Percentiles rank a stretch among this genome's conserved stretches.
These are phyloP conservation scores for Geranomyces variabilis DNA, from an alignment of 192 early-diverging fungal genomes.

Conservation along the genomic window DNA sequence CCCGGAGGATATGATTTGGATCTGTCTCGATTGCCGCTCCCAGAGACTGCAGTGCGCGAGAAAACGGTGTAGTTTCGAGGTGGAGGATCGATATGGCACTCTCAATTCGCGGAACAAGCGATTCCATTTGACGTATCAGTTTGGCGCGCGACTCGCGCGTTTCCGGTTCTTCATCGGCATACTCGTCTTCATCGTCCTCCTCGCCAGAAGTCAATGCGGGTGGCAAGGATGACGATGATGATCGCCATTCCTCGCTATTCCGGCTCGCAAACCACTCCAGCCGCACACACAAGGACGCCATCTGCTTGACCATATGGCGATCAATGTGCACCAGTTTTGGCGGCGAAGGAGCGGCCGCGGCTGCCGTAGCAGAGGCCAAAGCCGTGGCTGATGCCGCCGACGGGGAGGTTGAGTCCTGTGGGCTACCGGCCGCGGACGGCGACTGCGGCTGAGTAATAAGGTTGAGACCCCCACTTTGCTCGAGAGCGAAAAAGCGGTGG, in stretches of 20 bases:
- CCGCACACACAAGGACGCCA: conserved; percentile 61
- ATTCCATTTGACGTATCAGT: conserved; percentile 22
- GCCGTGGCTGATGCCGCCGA: background rate
- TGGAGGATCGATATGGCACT: conserved; percentile 65
- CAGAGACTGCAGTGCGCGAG: conserved; percentile 58
- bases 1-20: conserved; percentile 61
- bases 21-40: conserved; percentile 63
- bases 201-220: conserved; percentile 17
- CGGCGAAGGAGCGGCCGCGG: background rate
- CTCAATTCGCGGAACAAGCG: conserved; percentile 42
- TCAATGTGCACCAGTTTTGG: conserved; percentile 38
- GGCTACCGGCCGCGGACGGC: background rate
- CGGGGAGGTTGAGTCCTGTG: background rate
- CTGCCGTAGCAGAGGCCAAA: background rate
- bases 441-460: conserved; percentile 17
- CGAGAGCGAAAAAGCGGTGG: conserved; percentile 36
- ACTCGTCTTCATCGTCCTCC: conserved; percentile 25
- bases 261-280: conserved; percentile 57
- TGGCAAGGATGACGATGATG: background rate
- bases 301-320: conserved; percentile 46
- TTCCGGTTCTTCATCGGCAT: background rate
- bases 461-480: conserved; percentile 39
- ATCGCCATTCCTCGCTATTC: conserved; percentile 40
- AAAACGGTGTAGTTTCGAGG: conserved; percentile 61
- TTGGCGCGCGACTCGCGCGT: conserved; percentile 3